Conservation (phyloP, 2,329 filamentous ascomycete species). For the Fusarium incarnatum region DNA sequence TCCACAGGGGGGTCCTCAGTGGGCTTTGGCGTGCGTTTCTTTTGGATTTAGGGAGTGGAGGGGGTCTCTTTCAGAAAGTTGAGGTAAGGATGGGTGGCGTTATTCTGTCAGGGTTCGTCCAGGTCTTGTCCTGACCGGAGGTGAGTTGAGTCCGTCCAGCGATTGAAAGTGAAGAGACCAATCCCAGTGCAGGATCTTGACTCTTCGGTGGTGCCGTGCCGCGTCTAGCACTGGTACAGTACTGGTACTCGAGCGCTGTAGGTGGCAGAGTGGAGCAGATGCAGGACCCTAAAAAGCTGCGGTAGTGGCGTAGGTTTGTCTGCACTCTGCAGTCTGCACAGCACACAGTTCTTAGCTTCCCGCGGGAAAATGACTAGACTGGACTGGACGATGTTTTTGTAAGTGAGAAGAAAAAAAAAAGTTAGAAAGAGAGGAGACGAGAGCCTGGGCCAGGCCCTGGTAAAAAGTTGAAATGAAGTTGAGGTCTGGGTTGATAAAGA, state of each 20-base stretch:
- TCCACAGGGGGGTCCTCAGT: constrained; percentile 43
- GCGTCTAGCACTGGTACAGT: constrained; percentile 11
- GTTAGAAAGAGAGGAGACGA: neutral
- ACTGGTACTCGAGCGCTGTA: neutral
- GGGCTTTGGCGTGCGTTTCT: constrained; percentile 31
- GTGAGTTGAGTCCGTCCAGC: constrained; percentile 10
- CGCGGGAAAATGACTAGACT: constrained; percentile 21
- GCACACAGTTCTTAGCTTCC: constrained; percentile 25
- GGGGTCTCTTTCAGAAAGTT: constrained; percentile 1
- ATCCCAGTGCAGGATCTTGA: constrained; percentile 25
- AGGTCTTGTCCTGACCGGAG: constrained; percentile 22
- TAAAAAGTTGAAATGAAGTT: constrained; percentile 27
- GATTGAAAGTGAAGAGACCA: constrained; percentile 5
- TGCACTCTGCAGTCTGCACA: constrained; percentile 15
- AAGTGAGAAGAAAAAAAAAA: constrained; percentile 1
- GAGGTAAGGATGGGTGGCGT: constrained; percentile 27
- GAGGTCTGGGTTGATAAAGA: constrained; percentile 25
- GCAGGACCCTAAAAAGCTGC: constrained; percentile 40
- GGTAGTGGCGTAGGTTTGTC: constrained; percentile 26
- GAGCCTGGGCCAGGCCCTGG: constrained; percentile 20
- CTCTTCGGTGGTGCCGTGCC: constrained; percentile 38
- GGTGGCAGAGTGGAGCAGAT: constrained; percentile 30
- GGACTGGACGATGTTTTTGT: constrained; percentile 13
- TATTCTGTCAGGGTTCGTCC: constrained; percentile 23
- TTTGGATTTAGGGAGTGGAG: constrained; percentile 17